Evolutionary conservation across 179 eudicot genomes (phyloP), one percentile per base, ranked within the genome.

Genomic region (Nepenthes alata): DNA sequence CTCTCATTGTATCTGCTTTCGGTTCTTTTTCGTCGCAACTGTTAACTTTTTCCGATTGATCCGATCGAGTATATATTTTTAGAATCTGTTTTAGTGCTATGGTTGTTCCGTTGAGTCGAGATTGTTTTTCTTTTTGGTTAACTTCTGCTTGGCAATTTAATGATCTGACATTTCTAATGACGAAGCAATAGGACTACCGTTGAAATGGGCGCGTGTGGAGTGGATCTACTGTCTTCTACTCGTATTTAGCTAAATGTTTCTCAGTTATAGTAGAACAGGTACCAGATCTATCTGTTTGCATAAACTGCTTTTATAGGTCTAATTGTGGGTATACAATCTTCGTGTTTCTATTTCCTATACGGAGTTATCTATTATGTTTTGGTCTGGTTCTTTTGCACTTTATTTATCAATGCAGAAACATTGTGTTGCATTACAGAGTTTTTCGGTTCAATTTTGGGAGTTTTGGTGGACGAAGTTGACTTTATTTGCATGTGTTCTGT

Each of bases 1-100:
- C 25, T 25, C 25, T 60, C 13, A 38, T 50, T 68, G 51, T 47
- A 63, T 58, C 51, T 38, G 11, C 51, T 63, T 60, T 13, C 3
- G 12, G 4, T 69, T 38, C 16, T 6, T 47, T 55, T 63, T 11
- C 53, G 44, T 11, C 56, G 16, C 60, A 67, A 68, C 71, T 78
- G 70, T 71, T 35, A 3, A 2, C 35, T 58, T 50, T 53, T 35
- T 48, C 6, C 25, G 16, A 35, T 44, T 2, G 58, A 54, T 8
- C 25, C 35, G 39, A 5, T 0, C 6, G 9, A 13, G 11, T 56
- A 35, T 58, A 49, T 1, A 4, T 58, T 52, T 37, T 13, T 13
- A 37, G 41, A 8, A 34, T 53, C 48, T 37, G 35, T n/a, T 35
- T 37, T n/a, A 6, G 4, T 36, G 57, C 9, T 58, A 3, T 47